Base-by-base conservation (phyloP, 495 filamentous ascomycete genomes). In the Pseudoneurospora amorphoporcata region DNA sequence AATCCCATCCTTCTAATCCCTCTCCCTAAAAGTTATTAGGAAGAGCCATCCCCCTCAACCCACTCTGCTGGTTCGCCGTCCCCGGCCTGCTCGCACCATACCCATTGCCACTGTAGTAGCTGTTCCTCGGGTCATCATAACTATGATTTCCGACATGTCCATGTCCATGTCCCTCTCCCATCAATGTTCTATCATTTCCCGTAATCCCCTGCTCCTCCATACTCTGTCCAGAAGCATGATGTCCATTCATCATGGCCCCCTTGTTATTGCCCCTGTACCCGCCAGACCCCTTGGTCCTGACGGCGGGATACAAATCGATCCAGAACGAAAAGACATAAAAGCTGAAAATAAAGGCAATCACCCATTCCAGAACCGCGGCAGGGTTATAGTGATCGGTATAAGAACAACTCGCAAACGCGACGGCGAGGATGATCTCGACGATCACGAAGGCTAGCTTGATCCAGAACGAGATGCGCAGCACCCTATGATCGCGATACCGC, bases 321-420 rank as follows among this genome's bases (percentile, higher is more conserved):
- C 92, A 88, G 83, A 97, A 98, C 45, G 92, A 94, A 68, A 97
- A 87, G 53, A 97, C 84, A 80, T 96, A 98, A 76, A 93, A 91
- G 10, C 91, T 94, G 83, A 97, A 99, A 73, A 98, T 84, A 75
- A 98, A 90, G 32, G 94, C 90, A 73, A 99, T 91, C 70, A 90
- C 73, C 94, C 94, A 98, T 78, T 86, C 85, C 39, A 92, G 78
- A 17, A 91, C 83, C 0, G 90, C 90, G 17, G 84, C 88, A 2
- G 82, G 73, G 78, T 92, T 87, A 73, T 86, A 83, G 70, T 82
- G 73, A 1, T 69, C 29, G n/a, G 71, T 78, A 45, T 81, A 81
- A 38, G 78, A 82, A 74, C 81, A 81, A 4, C 83, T 76, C 4
- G 84, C 84, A 74, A 92, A 91, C 53, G 81, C 88, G 79, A 94